Base-by-base conservation (phyloP, 805 yeast species). In the Middelhovenomyces tepae region DNA sequence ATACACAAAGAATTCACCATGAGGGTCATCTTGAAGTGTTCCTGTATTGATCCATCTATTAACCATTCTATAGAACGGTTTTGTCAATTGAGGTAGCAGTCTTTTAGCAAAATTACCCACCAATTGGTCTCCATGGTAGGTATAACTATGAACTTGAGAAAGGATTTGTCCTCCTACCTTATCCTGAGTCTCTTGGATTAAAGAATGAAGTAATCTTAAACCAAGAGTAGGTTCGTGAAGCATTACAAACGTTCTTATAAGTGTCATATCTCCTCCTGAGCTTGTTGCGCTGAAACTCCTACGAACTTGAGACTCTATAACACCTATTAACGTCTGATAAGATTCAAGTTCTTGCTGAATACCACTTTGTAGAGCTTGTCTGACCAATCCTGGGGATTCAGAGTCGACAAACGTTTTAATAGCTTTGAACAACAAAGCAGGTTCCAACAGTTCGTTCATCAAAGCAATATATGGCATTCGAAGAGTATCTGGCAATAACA, bases 21-120 rank as follows among this genome's bases (percentile, higher is more conserved):
- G 59, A 1, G 60, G 64, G 17, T 26, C 29, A 35, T 71, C 74
- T 2, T 62, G 56, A 10, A 85, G 49, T 32, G 69, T 73, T 1
- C 95, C 96, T 27, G 67, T 56, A 1, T 72, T 52, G 2, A 85
- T 50, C 96, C 96, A 89, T 27, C 64, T 62, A 24, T 65, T 63
- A 4, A 82, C 44, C 19, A 75, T 62, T 24, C 69, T 73, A 35
- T 65, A 66, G 50, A 83, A 84, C 1, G 94, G 84, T 4, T 57
- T 57, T 0, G 69, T 54, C 3, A 73, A 62, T 19, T 62, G 62
- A 3, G 51, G 34, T 35, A 75, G 70, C 14, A 81, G 56, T 4
- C 55, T 44, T 0, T 32, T 28, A 0, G 84, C 60, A 9, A 74
- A 47, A 0, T 50, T 41, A 21, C 62, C 48, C 2, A 85, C 63